A percentile compares a stretch with the other conserved stretches of the same genome.
Conservation (phyloP, 495 filamentous ascomycete species). For the Aspergillus ostianus region DNA sequence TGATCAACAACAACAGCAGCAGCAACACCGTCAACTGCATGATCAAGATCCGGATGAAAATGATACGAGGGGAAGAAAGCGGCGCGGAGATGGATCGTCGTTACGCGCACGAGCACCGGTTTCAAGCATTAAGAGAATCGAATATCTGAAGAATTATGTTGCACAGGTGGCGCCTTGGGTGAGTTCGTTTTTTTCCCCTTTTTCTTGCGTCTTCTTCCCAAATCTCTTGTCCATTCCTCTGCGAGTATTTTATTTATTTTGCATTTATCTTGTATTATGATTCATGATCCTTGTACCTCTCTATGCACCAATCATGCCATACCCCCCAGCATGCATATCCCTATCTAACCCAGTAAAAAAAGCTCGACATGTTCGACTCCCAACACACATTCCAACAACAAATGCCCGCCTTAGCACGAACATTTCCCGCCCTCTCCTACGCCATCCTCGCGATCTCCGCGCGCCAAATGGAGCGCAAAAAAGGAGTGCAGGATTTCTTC, state of each 20-base stretch:
- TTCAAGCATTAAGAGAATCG: constrained; percentile 27
- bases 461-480: constrained; percentile 43
- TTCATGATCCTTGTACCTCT: too few relatives aligned
- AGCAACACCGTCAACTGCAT: too few relatives aligned
- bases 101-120: constrained; percentile 13
- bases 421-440: constrained; percentile 38
- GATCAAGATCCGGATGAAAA: too few relatives aligned
- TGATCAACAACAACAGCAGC: too few relatives aligned
- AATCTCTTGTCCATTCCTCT: neutral
- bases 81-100: too few relatives aligned
- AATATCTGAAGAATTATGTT: constrained; percentile 47
- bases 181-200: constrained; percentile 1
- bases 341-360: constrained; percentile 3
- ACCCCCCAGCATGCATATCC: neutral
- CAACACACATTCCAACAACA: constrained; percentile 41
- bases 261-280: too few relatives aligned
- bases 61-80: too few relatives aligned
- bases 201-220: neutral
- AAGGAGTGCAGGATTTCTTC: constrained; percentile 31
- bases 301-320: neutral
- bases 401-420: constrained; percentile 36
- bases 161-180: constrained; percentile 45
- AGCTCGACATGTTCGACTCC: constrained; percentile 54
- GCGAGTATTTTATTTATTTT: too few relatives aligned
- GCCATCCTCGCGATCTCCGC: constrained; percentile 45